A percentile compares a stretch with the other conserved stretches of the same genome.
These are phyloP conservation scores for Bruguiera gymnorhiza DNA, from an alignment of 345 rosid genomes.

Conservation along the genomic window DNA sequence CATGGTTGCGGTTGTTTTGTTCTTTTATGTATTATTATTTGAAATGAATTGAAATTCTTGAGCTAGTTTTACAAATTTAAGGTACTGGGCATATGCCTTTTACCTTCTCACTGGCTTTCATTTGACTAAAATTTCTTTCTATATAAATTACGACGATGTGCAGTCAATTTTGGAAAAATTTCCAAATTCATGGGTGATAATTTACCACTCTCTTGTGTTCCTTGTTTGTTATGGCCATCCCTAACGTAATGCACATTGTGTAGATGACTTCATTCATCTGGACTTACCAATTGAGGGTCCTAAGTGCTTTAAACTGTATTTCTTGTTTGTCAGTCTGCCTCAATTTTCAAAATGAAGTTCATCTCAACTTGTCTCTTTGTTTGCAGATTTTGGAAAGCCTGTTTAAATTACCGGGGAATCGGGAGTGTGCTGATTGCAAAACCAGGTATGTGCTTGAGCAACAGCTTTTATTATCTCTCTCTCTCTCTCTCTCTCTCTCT, in stretches of 20 bases:
- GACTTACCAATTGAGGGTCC: neutral
- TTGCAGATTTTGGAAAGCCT: conserved; percentile 83
- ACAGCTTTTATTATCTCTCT: neutral
- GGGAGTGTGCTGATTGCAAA: conserved; percentile 98
- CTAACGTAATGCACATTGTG: neutral
- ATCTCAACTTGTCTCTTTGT: neutral
- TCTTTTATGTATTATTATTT: neutral
- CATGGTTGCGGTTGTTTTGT: too few species aligned
- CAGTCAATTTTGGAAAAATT: too few species aligned
- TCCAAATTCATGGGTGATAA: too few species aligned
- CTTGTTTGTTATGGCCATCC: too few species aligned
- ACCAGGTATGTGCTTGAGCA: conserved; percentile 54
- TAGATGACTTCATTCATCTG: neutral
- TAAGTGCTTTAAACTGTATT: conserved; percentile 1
- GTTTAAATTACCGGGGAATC: conserved; percentile 74
- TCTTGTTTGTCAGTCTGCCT: neutral
- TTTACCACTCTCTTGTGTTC: too few species aligned
- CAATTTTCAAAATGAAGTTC: neutral
- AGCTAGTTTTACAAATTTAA: too few species aligned
- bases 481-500: too few species aligned
- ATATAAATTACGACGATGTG: too few species aligned
- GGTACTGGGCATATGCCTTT: too few species aligned
- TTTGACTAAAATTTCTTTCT: too few species aligned
- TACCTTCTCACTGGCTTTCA: too few species aligned
- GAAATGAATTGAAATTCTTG: too few species aligned